Base-by-base conservation (phyloP, 179 eudicot species). In the Corrigiola litoralis region DNA sequence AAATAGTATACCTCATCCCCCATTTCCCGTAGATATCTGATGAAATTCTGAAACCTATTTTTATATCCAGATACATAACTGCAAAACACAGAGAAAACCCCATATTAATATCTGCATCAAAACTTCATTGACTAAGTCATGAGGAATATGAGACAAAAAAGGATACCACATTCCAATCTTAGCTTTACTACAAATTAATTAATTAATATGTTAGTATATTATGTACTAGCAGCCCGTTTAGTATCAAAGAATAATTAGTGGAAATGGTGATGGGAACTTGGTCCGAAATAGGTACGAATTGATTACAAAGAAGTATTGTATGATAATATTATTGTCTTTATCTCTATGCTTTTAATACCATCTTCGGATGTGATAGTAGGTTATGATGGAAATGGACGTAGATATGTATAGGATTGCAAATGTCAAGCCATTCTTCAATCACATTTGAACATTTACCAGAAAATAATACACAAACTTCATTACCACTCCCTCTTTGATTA, bases 61-160 rank as follows among this genome's bases (percentile, higher is more conserved):
- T 94, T 94, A 63, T 94, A 94, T 47, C 99, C 99, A 33, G 99
- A 94, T 29, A 94, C 87, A 54, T 94, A 94, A 12, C 99, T 94
- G 94, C 84, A 83, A 64, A 76, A 50, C 48, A 63, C 20, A 57
- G 56, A 52, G 25, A 11, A 65, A 6, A 51, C 28, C 11, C 47
- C 27, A 31, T 29, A 47, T 60, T 25, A 63, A 24, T 59, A 47
- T 27, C 40, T 41, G 28, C 40, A 55, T 11, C 5, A 34, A 34
- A 55, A 37, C 13, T 54, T 47, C 13, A 18, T 37, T 12, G 24
- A 5, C 61, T 25, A 38, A 65, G n/a, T 27, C 52, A 56, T 50
- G 48, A 48, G 28, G 50, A 46, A 57, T 18, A 62, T 44, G 16
- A 33, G 6, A n/a, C 24, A 36, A 65, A 17, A 57, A 57, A 0